Evolutionary conservation across 2,329 filamentous ascomycete genomes (phyloP), one percentile per base, ranked within the genome.

Genomic region (Sarocladiaceae sp.): DNA sequence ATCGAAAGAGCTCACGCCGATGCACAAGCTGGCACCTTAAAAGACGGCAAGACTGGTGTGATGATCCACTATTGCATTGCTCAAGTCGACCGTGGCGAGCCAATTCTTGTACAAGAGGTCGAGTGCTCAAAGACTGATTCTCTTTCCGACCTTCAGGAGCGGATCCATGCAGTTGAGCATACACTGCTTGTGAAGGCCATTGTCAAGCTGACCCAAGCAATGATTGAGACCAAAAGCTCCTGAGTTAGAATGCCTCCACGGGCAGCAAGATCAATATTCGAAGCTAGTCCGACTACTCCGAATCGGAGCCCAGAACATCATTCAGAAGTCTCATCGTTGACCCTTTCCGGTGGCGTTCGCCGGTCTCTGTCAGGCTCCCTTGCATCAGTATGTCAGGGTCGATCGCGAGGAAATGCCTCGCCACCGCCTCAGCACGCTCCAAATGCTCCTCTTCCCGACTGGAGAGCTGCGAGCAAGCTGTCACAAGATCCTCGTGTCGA

Each of bases 11-110:
- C 89, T 3, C 88, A 80, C 64, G 73, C 78, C 37, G 88, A 87
- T 46, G 89, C 85, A 59, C 64, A 81, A 58, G 67, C 65, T 2
- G 75, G 76, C 5, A 76, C 74, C 50, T 75, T 88, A 9, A 76
- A 82, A 55, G 74, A 85, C 52, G 74, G 75, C 51, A 75, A 73
- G 51, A 94, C 89, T 0, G 89, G 90, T 1, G 82, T 94, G 44
- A 95, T 95, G 90, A 80, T 88, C 13, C 89, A 95, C 66, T 83
- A 90, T 63, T 88, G 95, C 37, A 82, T 86, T 49, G 70, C 68
- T 7, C 80, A 91, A 60, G 88, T 95, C 45, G 89, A 95, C 66
- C 76, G 83, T 56, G 89, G 89, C 2, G 70, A 76, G 50, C 82
- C 86, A 9, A 83, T 95, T 53, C 57, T 90, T 48, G 75, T 82